Evolutionary conservation across 1,284 basidiomycete genomes (phyloP).

Genomic region (Cerioporus squamosus): DNA sequence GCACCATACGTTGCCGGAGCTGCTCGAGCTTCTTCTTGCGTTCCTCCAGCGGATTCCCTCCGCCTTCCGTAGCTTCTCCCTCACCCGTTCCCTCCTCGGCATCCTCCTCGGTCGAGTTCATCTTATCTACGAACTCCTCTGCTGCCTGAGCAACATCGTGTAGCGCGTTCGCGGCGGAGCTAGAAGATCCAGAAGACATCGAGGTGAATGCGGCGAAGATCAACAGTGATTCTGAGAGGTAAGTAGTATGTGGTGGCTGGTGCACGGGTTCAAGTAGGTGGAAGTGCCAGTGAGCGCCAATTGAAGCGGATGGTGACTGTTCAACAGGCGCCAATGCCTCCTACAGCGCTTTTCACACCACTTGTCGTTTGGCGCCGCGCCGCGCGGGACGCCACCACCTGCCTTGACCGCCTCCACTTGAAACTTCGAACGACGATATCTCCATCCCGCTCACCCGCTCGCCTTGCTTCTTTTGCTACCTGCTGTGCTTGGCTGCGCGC

Average conservation of each 20-base stretch:
- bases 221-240: no score
- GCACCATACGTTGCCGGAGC: constrained; percentile 78
- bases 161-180: constrained; percentile 2
- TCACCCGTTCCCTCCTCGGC: constrained; percentile 11
- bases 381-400: no score
- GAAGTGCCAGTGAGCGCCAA: no score
- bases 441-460: no score
- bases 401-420: no score
- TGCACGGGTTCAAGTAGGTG: neutral
- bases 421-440: no score
- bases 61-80: constrained; percentile 1
- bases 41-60: constrained; percentile 59
- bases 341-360: no score
- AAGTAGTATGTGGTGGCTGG: neutral
- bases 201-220: neutral
- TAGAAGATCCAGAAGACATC: constrained; percentile 9
- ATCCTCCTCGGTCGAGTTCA: constrained; percentile 28
- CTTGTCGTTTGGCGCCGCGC: no score
- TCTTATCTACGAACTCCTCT: constrained; percentile 35
- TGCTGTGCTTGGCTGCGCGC: no score
- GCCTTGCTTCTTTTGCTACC: no score
- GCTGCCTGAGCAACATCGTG: constrained; percentile 30
- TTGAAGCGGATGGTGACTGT: no score
- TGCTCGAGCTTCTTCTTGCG: constrained; percentile 78
- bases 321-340: neutral